Evolutionary conservation across 768 basidiomycete species (phyloP), one percentile per base, ranked within the genome.

Genomic region (Phaeotremella fagi): DNA sequence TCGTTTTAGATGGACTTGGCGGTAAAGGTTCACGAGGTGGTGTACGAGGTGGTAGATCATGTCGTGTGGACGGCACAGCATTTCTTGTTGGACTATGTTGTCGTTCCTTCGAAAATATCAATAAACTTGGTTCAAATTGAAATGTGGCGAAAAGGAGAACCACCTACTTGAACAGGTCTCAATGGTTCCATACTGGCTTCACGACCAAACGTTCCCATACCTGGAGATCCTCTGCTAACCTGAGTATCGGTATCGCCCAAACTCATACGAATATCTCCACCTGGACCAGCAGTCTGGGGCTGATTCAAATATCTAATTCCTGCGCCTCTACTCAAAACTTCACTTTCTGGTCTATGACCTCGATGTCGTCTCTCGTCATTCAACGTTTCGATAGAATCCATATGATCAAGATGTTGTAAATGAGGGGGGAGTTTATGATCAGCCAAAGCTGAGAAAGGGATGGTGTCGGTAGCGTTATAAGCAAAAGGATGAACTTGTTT

Each of bases 401-500:
- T 41, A 14, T 18, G 38, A 20, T 41, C 38, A 7, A 18, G 9
- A 41, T 20, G 38, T 7, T 18, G 7, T 12, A 12, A 20, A 41
- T 12, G 38, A 14, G 11, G 7, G 7, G 38, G 38, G 6, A 22
- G 7, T 22, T 37, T 11, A 14, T 45, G 51, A 22, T 35, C 33
- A 28, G 42, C 58, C n/a, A 65, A 38, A 20, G 61, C 63, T 23
- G 66, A 57, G 47, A 69, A 69, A 15, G 68, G 64, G 2, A 66
- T 43, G n/a, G 64, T 47, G 1, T 50, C 37, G 26, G 28, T 41
- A 16, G 57, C 45, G 22, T 35, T 46, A 43, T 67, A 63, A 15
- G 68, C 63, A 54, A 67, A 70, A 4, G 68, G 68, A 50, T 70
- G 68, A 18, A 33, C 16, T 22, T 48, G 51, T 25, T 60, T 48